phyloP scores from a whole-genome alignment of 2,329 filamentous ascomycete genomes.

The Dactylonectria estremocensis region DNA sequence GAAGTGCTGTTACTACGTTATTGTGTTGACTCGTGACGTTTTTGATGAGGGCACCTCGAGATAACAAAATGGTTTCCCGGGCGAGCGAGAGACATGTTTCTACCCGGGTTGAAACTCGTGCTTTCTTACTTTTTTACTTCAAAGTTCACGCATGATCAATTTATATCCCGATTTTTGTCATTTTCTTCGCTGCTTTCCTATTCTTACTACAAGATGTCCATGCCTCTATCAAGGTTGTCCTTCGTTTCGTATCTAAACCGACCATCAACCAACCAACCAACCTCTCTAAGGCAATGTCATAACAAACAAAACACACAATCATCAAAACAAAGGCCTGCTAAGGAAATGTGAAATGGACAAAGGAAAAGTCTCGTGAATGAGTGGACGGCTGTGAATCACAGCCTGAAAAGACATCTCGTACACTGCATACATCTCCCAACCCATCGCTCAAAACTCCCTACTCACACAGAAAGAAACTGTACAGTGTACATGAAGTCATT shows the following conservation, averaged over 20 bases:
- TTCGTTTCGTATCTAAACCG: neutral
- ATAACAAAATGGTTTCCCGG: no score
- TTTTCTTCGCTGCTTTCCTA: neutral
- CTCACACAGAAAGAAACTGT: constrained; percentile 21
- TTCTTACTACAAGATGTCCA: neutral
- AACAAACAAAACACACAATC: neutral
- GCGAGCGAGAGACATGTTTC: no score
- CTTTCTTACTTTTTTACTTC: no score
- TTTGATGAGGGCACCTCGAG: no score
- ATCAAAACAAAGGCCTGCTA: neutral
- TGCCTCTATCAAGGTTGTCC: neutral
- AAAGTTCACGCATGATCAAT: no score
- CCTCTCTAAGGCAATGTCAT: neutral
- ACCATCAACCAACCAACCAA: neutral
- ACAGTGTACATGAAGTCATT: constrained; percentile 28
- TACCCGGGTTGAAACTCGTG: no score
- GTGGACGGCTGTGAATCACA: neutral
- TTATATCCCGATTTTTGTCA: neutral
- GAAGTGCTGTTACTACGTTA: no score
- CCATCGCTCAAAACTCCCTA: constrained; percentile 2
- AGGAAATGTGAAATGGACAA: neutral
- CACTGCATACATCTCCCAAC: neutral
- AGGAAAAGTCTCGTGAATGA: constrained; percentile 1
- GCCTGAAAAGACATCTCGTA: neutral
- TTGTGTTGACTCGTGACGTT: no score